Conservation (phyloP, 2,329 filamentous ascomycete species). For the Salinomyces thailandicus region DNA sequence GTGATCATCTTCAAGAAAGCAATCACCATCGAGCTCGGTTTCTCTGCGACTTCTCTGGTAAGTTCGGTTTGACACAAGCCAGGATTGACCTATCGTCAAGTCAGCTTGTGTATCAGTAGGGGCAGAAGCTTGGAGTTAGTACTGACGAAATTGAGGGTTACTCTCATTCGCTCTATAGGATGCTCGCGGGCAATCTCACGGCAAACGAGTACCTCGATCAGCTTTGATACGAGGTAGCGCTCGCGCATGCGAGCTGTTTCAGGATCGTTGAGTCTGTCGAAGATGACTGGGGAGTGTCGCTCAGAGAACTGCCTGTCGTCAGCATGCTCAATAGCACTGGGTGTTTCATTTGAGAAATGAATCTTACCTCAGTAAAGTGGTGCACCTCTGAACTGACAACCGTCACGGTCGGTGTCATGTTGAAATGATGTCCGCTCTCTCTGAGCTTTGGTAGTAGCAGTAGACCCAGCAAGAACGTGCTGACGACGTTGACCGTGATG, state of each 20-base stretch:
- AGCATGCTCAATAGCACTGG: no score
- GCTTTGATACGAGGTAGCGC: conserved; percentile 38
- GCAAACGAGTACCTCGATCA: conserved; percentile 38
- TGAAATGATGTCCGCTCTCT: conserved; percentile 27
- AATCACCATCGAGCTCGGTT: conserved; percentile 1
- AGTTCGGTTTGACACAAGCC: conserved; percentile 43
- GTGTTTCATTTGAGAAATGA: no score
- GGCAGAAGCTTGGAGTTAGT: background rate
- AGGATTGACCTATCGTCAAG: conserved; percentile 27
- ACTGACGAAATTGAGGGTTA: conserved; percentile 42
- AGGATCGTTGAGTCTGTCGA: conserved; percentile 29
- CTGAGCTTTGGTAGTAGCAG: conserved; percentile 44
- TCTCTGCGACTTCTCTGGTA: conserved; percentile 26
- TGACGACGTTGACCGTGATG: conserved; percentile 45
- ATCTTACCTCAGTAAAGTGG: conserved; percentile 25
- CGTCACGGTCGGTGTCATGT: conserved; percentile 26
- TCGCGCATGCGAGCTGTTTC: conserved; percentile 28
- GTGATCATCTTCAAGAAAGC: conserved; percentile 8
- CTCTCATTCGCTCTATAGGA: conserved; percentile 20
- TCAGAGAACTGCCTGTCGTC: conserved; percentile 25
- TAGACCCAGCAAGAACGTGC: conserved; percentile 41
- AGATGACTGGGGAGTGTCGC: conserved; percentile 25
- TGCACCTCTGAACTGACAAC: conserved; percentile 38
- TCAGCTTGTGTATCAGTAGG: background rate
- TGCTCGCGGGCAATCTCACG: conserved; percentile 25